Base-by-base conservation (phyloP, 352 stramenopile genomes). In the Globisporangium paroecandrum region DNA sequence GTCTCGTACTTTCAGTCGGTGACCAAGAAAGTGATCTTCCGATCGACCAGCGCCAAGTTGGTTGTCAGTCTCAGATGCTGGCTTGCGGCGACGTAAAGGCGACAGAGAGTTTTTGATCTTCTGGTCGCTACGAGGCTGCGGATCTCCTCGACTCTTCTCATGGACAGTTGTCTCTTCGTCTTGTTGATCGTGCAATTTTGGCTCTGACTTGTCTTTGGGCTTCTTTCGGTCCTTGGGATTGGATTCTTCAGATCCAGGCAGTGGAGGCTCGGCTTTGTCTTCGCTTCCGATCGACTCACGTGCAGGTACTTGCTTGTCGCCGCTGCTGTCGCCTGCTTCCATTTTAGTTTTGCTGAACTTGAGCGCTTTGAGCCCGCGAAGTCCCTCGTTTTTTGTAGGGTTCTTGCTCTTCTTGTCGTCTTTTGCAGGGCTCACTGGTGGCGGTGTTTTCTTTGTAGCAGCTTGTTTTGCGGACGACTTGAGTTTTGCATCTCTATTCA, bases 1-100 rank as follows among this genome's bases (percentile, higher is more conserved):
- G 12, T 46, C 43, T 38, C 77, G 68, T 7, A 80, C 51, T 43
- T 77, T 68, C 6, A 62, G 12, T 13, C 68, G 55, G 49, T 65
- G 58, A 9, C 22, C 38, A 25, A 34, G 53, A 34, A 51, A 9
- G 6, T 49, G 34, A 12, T 43, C 46, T 22, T 47, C 41, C 32
- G 27, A 69, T 27, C 41, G 22, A 46, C 34, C 18, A 32, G 43
- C 43, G 43, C 7, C 43, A 51, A 5, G 12, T 24, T 41, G 6
- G 7, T 43, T 25, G 41, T 46, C 53, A 10, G 1, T 60, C n/a
- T 62, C 53, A 1, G 49, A 13, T 18, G 9, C 20, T 27, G 36
- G 25, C 24, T 63, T 58, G 27, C 43, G 64, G 55, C 56, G 55
- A 12, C 64, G 64, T 38, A 69, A 38, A 2, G 64, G 64, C 1